Percentiles rank a stretch among this genome's conserved stretches.
Conservation (phyloP, 2,329 filamentous ascomycete genomes). For the Ambrosiella beaveri region DNA sequence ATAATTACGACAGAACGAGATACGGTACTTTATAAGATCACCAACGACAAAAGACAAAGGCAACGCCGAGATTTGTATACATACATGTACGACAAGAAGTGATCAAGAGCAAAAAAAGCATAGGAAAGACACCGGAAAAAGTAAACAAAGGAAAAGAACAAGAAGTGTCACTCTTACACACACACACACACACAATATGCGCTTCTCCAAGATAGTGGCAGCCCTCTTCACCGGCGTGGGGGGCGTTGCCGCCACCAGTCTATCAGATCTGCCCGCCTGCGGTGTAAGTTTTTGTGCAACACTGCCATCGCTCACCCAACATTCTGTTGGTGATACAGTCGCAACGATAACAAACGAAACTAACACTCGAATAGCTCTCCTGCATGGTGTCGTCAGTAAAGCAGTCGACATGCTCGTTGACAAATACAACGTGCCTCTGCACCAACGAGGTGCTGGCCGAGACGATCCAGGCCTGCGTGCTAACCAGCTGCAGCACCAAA, state of each 20-base stretch:
- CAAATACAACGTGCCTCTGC: conserved; percentile 21
- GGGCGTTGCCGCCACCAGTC: background rate
- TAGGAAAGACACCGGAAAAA: background rate
- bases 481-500: conserved; percentile 18
- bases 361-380: conserved; percentile 13
- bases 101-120: background rate
- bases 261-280: background rate
- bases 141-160: background rate
- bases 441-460: conserved; percentile 17
- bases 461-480: conserved; percentile 18
- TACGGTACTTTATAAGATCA: too few species aligned
- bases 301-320: too few species aligned
- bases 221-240: background rate
- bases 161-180: background rate
- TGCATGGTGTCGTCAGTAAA: conserved; percentile 17
- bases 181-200: background rate
- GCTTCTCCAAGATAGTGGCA: background rate
- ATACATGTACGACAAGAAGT: background rate
- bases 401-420: conserved; percentile 18
- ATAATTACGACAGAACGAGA: too few species aligned
- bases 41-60: too few species aligned
- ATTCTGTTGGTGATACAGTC: background rate
- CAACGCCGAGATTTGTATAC: background rate
- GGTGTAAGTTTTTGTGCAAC: conserved; percentile 2
- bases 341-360: background rate